phyloP scores from a whole-genome alignment of 1,284 basidiomycete genomes.

The Papiliotrema terrestris region DNA sequence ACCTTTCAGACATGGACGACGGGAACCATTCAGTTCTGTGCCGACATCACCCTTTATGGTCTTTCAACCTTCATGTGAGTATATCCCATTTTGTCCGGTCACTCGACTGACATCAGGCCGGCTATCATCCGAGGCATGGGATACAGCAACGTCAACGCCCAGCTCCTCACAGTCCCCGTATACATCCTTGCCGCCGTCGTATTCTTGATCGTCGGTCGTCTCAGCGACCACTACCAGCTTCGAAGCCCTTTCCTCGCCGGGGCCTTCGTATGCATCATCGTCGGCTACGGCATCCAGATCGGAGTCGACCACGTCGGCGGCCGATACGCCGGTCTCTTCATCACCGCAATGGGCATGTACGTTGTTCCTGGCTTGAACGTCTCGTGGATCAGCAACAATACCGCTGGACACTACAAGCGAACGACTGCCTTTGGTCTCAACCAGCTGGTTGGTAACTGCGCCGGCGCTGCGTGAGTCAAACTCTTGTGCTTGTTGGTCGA shows the following conservation, averaged over 20 bases:
- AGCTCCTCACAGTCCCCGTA: conserved; percentile 33
- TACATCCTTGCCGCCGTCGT: conserved; percentile 23
- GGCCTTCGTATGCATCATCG: conserved; percentile 2
- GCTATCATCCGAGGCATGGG: conserved; percentile 24
- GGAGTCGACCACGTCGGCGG: conserved; percentile 6
- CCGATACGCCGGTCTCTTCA: conserved; percentile 13
- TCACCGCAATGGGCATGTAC: conserved; percentile 12
- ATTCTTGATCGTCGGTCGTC: conserved; percentile 8
- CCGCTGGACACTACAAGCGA: conserved; percentile 17
- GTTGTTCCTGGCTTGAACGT: conserved; percentile 10
- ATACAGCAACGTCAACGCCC: conserved; percentile 20
- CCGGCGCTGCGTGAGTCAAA: conserved; percentile 2
- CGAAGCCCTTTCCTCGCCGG: conserved; percentile 19
- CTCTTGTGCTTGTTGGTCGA: not conserved
- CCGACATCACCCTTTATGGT: conserved; percentile 18
- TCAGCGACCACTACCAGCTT: conserved; percentile 16
- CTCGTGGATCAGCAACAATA: conserved; percentile 12
- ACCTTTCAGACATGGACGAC: conserved; percentile 1
- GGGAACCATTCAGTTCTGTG: conserved; percentile 21
- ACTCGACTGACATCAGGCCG: conserved; percentile 4
- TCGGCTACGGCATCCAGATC: not conserved
- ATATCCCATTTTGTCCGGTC: not conserved
- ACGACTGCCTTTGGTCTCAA: conserved; percentile 8
- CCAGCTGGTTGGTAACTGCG: conserved; percentile 10
- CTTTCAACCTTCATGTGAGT: conserved; percentile 15